These are phyloP conservation scores for Boletus calvinii DNA, from an alignment of 1,284 basidiomycete species.

Conservation along the genomic window DNA sequence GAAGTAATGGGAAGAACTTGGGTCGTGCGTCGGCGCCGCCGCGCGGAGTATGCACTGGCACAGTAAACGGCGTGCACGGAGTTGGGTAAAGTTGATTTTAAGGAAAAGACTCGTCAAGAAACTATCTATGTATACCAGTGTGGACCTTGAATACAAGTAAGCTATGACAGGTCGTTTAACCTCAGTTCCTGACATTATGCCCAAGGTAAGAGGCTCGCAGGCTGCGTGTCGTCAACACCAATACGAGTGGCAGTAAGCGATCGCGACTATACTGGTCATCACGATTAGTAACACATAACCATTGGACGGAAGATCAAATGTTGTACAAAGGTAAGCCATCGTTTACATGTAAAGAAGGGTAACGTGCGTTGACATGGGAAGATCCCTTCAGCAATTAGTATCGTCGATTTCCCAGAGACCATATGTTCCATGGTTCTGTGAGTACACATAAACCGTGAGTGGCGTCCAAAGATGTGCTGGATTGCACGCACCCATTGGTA, in stretches of 20 bases:
- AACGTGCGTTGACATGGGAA: neutral
- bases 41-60: too few relatives aligned
- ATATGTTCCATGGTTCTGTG: constrained; percentile 14
- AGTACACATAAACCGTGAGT: neutral
- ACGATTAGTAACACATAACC: neutral
- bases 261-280: neutral
- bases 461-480: neutral
- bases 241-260: neutral
- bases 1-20: too few relatives aligned
- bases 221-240: neutral
- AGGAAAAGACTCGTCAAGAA: too few relatives aligned
- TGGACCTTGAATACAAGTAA: too few relatives aligned
- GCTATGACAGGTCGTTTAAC: too few relatives aligned
- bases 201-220: neutral
- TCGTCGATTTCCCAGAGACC: constrained; percentile 18
- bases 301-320: neutral
- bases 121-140: too few relatives aligned
- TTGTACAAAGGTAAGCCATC: neutral
- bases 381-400: constrained; percentile 5
- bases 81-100: too few relatives aligned
- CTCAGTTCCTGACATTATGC: neutral
- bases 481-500: constrained; percentile 12
- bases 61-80: too few relatives aligned
- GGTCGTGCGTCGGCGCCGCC: too few relatives aligned
- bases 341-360: neutral